A percentile compares a stretch with the other conserved stretches of the same genome.
Evolutionary conservation across 495 filamentous ascomycete genomes (phyloP).

Genomic region (Tuber borchii): DNA sequence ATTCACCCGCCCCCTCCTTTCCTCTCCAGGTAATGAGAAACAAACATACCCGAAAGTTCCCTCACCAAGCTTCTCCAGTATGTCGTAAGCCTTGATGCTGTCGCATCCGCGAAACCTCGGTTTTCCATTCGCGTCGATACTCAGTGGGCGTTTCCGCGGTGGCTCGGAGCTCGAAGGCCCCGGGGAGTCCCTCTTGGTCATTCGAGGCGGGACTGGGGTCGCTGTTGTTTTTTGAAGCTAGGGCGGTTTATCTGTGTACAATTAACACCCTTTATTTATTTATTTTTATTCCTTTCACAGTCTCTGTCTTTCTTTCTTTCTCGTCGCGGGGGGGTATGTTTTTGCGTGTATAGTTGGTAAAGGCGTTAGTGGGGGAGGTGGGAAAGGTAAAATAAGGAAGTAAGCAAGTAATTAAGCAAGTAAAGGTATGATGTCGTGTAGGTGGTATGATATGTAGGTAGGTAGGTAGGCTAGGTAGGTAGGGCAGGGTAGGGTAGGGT

Average conservation of each 20-base stretch:
- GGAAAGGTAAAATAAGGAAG: not conserved
- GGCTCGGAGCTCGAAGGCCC: constrained; percentile 38
- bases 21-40: constrained; percentile 7
- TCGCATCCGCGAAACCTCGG: constrained; percentile 75
- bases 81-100: constrained; percentile 77
- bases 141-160: constrained; percentile 39
- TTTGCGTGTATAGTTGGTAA: not conserved
- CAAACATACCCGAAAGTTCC: constrained; percentile 79
- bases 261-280: not conserved
- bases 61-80: constrained; percentile 87
- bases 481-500: too few species aligned
- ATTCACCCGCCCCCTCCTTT: not conserved
- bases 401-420: not conserved
- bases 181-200: constrained; percentile 41
- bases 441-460: too few species aligned
- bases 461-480: too few species aligned
- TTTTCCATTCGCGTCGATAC: constrained; percentile 35
- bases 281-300: not conserved
- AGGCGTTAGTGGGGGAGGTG: not conserved
- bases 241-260: not conserved
- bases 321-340: not conserved
- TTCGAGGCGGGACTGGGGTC: constrained; percentile 4
- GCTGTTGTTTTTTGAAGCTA: not conserved
- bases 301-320: not conserved
- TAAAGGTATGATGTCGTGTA: not conserved